These are phyloP conservation scores for Rosellinia necatrix DNA, from an alignment of 2,329 filamentous ascomycete species.

Conservation along the genomic window DNA sequence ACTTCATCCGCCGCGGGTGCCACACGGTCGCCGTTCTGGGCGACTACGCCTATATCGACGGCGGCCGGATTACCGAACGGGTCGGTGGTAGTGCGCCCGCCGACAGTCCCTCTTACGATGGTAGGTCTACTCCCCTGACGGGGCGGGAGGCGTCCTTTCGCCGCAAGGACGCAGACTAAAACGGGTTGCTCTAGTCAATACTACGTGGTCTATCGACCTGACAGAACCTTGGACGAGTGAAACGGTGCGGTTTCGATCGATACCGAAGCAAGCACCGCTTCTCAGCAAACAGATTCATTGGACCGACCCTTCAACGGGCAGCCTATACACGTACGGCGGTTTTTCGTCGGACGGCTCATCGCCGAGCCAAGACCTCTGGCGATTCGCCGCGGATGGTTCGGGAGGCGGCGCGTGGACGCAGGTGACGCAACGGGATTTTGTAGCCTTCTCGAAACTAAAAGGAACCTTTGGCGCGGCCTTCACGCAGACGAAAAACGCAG, in stretches of 20 bases:
- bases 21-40: constrained; percentile 39
- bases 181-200: constrained; percentile 35
- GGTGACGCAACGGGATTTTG: constrained; percentile 35
- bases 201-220: constrained; percentile 43
- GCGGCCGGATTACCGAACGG: constrained; percentile 41
- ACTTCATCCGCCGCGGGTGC: constrained; percentile 31
- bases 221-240: constrained; percentile 43
- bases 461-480: constrained; percentile 39
- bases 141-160: not conserved
- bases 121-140: constrained; percentile 25
- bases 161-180: constrained; percentile 5
- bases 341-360: constrained; percentile 31
- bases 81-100: constrained; percentile 33
- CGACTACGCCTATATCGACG: constrained; percentile 46
- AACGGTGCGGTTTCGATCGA: constrained; percentile 38
- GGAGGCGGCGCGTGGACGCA: constrained; percentile 42
- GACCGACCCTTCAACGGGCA: constrained; percentile 37
- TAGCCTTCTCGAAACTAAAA: constrained; percentile 44
- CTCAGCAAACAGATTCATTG: constrained; percentile 41
- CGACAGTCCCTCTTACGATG: constrained; percentile 32
- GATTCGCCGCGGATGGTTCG: constrained; percentile 39
- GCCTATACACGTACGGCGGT: constrained; percentile 45
- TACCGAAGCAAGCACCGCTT: constrained; percentile 38
- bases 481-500: constrained; percentile 33
- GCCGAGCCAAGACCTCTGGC: constrained; percentile 39